Base-by-base conservation (phyloP, 805 yeast species). In the Maudiozyma turicensis region DNA sequence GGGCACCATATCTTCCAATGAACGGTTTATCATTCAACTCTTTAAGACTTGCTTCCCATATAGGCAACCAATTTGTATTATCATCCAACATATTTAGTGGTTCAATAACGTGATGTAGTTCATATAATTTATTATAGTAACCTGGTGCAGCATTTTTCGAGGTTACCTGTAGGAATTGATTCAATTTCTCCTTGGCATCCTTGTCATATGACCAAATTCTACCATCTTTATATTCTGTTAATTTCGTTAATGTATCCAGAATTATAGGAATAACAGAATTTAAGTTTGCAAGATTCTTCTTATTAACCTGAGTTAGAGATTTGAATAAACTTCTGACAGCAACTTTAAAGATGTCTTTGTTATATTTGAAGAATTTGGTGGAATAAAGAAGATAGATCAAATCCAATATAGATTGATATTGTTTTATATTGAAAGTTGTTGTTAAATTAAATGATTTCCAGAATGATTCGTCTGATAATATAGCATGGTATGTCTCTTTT, bases 151-250 rank as follows among this genome's bases (percentile, higher is more conserved):
- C 78, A 45, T 71, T 72, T 44, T 81, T 69, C 1, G 78, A 76
- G 0, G 88, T 84, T 11, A 79, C 52, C 10, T 66, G 66, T 20
- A 84, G 54, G 52, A 81, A 73, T 0, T 66, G 73, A 1, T 69
- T 43, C 9, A 84, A 58, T 50, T 72, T 73, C 3, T 70, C 71
- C 14, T 71, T 69, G 1, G 79, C 54, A 3, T 66, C 66, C 49
- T 82, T 82, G 20, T 69, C 72, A 54, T 74, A 76, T 3, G 71
- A 64, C 82, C 87, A 82, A 44, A 83, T 69, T 31, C 70, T 60
- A 7, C 67, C 74, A 14, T 73, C 68, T 52, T 77, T 75, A 41
- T 71, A 64, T n/a, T 63, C 60, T 13, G 77, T 71, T 30, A 82
- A 54, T 0, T 67, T 55, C 3, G 70, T 63, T 35, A 83, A 56